Evolutionary conservation across 2,329 filamentous ascomycete genomes (phyloP), one percentile per base, ranked within the genome.

Genomic region (Cytospora piceae): DNA sequence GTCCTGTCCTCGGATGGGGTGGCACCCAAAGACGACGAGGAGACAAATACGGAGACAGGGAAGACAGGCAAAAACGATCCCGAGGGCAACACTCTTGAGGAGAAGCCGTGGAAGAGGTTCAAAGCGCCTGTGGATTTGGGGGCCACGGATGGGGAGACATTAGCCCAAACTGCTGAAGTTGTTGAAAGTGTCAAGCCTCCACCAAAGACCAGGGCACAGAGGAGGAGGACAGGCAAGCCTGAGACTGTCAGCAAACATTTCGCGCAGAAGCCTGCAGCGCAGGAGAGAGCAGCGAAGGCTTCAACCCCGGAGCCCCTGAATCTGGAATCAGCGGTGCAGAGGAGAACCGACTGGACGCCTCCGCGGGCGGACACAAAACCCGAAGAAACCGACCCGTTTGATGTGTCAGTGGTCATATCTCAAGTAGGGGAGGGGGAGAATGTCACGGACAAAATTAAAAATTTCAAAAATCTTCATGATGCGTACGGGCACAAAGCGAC

Each of bases 331-430:
- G 90, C 89, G 9, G 74, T 84, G 31, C 79, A 77, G 55, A 81
- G 90, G 66, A 82, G 87, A 67, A 72, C 77, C 17, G 82, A 88
- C 65, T 93, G 90, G 91, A 93, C 91, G 0, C 90, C 90, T 2
- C 83, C 87, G 4, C 81, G 79, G 56, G 73, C 79, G 39, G 80
- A 79, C 52, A 70, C 69, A 66, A 73, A n/a, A 22, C 64, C 71
- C 68, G 49, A 69, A n/a, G 70, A 68, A 22, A 68, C 66, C 3
- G 54, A 56, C 0, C 2, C 31, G 0, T 39, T 14, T 29, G 54
- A 52, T 15, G 46, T 15, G 6, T 37, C 42, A 15, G 52, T 51
- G 9, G 9, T 3, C 15, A 1, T 24, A 3, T 8, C 24, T 39
- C 20, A 42, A 52, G 22, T 17, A 31, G 54, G 31, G 17, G 17